Conservation (phyloP, 805 yeast species). For the Nakazawaea peltata region DNA sequence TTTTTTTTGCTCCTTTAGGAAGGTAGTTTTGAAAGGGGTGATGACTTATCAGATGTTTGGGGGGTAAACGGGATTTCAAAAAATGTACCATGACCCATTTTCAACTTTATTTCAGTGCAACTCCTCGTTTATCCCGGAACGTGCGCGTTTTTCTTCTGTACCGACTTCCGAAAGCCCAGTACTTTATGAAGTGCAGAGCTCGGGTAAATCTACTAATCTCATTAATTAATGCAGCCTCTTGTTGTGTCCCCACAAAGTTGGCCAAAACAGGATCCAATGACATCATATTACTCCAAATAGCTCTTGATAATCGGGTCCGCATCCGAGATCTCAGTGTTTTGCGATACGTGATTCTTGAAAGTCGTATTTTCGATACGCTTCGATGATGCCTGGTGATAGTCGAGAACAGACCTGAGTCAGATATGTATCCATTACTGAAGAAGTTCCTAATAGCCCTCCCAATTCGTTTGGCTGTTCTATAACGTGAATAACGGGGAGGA, state of each 20-base stretch:
- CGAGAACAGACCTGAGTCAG: constrained; percentile 24
- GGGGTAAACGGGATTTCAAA: too few species aligned
- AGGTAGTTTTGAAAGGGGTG: too few species aligned
- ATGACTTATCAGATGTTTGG: too few species aligned
- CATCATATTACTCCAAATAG: background rate
- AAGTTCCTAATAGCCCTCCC: constrained; percentile 22
- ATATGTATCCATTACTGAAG: constrained; percentile 25
- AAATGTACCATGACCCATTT: too few species aligned
- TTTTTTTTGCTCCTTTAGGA: too few species aligned
- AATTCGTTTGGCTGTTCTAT: constrained; percentile 22
- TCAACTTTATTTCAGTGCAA: too few species aligned
- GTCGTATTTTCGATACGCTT: constrained; percentile 20
- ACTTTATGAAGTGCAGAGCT: constrained; percentile 3
- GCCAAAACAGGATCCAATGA: background rate
- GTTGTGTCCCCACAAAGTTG: background rate
- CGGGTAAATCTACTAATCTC: constrained; percentile 1
- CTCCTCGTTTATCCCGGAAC: too few species aligned
- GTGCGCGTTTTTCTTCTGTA: background rate
- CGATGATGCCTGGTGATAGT: constrained; percentile 3
- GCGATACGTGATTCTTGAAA: constrained; percentile 19
- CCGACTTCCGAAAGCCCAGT: background rate
- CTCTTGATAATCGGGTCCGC: background rate
- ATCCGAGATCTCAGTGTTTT: constrained; percentile 8
- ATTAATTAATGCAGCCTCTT: background rate
- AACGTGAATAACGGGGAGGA: constrained; percentile 26